phyloP scores from a whole-genome alignment of 108 stramenopile genomes.

The Cyclotella atomus region DNA sequence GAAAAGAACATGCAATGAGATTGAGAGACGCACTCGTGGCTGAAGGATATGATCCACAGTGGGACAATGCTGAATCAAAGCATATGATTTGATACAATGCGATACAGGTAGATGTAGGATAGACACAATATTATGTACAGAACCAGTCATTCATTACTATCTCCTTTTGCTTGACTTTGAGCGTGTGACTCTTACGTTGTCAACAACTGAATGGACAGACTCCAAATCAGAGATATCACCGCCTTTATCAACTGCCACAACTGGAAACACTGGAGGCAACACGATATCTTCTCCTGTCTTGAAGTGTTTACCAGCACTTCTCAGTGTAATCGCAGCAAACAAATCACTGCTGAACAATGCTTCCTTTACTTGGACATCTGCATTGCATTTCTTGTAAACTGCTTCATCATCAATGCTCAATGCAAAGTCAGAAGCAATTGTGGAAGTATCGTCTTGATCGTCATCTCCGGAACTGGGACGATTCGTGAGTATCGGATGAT shows the following conservation, averaged over 20 bases:
- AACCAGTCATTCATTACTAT: conserved; percentile 2
- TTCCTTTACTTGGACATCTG: conserved; percentile 16
- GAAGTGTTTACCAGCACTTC: conserved; percentile 8
- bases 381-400: conserved; percentile 26
- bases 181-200: not conserved
- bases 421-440: conserved; percentile 32
- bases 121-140: no score
- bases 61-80: conserved; percentile 32
- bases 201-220: conserved; percentile 20
- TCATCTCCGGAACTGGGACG: not conserved
- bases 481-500: conserved; percentile 22
- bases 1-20: conserved; percentile 69
- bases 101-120: no score
- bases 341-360: conserved; percentile 28
- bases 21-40: conserved; percentile 40
- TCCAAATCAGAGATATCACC: conserved; percentile 45
- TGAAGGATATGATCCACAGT: conserved; percentile 44
- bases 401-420: conserved; percentile 36
- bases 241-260: conserved; percentile 8
- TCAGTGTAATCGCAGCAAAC: conserved; percentile 22
- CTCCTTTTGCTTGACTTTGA: not conserved
- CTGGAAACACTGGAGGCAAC: conserved; percentile 26
- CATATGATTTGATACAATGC: conserved; percentile 18
- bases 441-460: conserved; percentile 33
- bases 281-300: not conserved